Evolutionary conservation across 352 stramenopile species (phyloP), one percentile per base, ranked within the genome.

Genomic region (Peronospora belbahrii): DNA sequence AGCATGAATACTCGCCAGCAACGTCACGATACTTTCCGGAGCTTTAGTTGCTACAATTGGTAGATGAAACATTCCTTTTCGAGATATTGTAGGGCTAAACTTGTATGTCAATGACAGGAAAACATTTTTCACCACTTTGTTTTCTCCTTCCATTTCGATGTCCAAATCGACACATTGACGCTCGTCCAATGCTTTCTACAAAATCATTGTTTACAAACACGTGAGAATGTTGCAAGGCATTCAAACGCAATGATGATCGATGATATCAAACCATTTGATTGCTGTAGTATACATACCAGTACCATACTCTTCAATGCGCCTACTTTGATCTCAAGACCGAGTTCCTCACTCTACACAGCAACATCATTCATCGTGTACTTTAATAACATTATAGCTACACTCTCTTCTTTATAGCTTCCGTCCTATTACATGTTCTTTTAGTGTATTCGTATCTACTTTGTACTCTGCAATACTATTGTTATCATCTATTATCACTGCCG

Each of bases 91-190:
- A 10, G 67, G 45, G 20, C 68, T 76, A 48, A 87, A 85, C 54
- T 70, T 69, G 66, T 87, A 87, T 41, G 68, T 83, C 17, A 85
- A 54, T 23, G 59, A 18, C 43, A 83, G 54, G 9, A 54, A 32
- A 42, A 74, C 52, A 1, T 58, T 24, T 6, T 48, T 17, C 3
- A 59, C 24, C 3, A 31, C 33, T 5, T 33, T 52, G 22, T 40
- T 41, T 8, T 65, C 50, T 6, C 40, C 28, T 30, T 61, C 46
- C 0, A 74, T 25, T n/a, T 38, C 30, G n/a, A 87, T 18, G 11
- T 41, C 25, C 14, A 87, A 15, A 38, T 72, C 43, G 14, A 85
- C 73, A 23, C 42, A 65, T 7, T 44, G 14, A 10, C 70, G 59
- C 11, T 50, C 54, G 13, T 66, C 59, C 6, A 87, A 51, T 8